Evolutionary conservation across 805 yeast genomes (phyloP), one percentile per base, ranked within the genome.

Genomic region (Myxozyma sirexii): DNA sequence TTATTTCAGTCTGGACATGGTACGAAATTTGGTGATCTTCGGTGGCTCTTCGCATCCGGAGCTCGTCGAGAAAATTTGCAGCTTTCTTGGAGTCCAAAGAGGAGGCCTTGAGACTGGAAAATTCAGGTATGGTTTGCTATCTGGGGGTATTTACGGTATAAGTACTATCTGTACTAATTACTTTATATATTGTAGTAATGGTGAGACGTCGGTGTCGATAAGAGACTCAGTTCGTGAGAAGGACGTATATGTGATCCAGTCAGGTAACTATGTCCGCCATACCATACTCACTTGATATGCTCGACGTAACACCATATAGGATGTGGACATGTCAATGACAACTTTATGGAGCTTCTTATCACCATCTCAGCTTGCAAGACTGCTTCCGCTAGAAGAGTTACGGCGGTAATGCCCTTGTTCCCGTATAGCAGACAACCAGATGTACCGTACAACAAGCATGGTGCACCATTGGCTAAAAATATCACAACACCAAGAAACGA

Each of bases 381-480:
- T 49, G 96, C 97, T 1, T 85, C 93, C 59, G 97, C 97, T 13
- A 83, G 83, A 59, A 80, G 93, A 59, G 96, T 91, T 45, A 90
- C 96, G 1, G 97, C 93, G 0, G 96, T 91, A 31, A 78, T 89
- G 73, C 99, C 99, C 2, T 79, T 91, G 62, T 94, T 94, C 74
- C 97, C 98, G 27, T 94, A 94, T 72, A 88, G 96, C 2, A 82
- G 99, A 70, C 99, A 94, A 74, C 96, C 97, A 3, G 98, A 93
- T 74, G 84, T 90, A 38, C 96, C 97, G 33, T 88, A 87, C 70
- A 84, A 88, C 58, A 81, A 82, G 70, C 81, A 83, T 38, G 94
- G 96, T 12, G 89, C 92, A 0, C 96, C 96, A 7, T 76, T 79
- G 46, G 72, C 79, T 15, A 26, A 71, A 74, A 65, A 77, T 72